phyloP scores from a whole-genome alignment of 306 rosid species.

The Inga oerstediana region DNA sequence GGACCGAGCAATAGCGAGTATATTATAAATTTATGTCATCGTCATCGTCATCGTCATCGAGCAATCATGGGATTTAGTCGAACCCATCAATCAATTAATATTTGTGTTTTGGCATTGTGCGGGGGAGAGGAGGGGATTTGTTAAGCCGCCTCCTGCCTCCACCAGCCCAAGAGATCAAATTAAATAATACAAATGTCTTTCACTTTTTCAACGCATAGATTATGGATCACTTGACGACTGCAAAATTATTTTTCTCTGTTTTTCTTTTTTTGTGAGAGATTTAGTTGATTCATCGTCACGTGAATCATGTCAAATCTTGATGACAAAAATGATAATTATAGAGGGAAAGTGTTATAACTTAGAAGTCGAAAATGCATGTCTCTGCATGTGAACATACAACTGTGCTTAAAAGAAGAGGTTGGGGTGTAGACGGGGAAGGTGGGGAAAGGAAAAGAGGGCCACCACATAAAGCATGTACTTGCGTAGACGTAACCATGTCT shows the following conservation, averaged over 20 bases:
- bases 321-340: not conserved
- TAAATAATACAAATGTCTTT: not conserved
- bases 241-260: not conserved
- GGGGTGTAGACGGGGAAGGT: not conserved
- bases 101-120: not conserved
- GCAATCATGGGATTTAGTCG: not conserved
- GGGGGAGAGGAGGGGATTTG: not conserved
- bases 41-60: not conserved
- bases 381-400: not conserved
- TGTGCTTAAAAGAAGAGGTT: not conserved
- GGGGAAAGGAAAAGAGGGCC: not conserved
- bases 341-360: not conserved
- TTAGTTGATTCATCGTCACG: not conserved
- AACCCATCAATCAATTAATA: conserved; percentile 9
- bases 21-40: not conserved
- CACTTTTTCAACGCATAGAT: not conserved
- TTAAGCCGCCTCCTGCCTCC: conserved; percentile 4
- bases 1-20: not conserved
- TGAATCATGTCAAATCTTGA: not conserved
- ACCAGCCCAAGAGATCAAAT: not conserved
- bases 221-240: not conserved
- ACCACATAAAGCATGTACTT: not conserved
- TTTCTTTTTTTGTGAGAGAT: not conserved
- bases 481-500: conserved; percentile 3
- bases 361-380: not conserved